Base-by-base conservation (phyloP, 176 grass and related monocot genomes). In the Musa troglodytarum region DNA sequence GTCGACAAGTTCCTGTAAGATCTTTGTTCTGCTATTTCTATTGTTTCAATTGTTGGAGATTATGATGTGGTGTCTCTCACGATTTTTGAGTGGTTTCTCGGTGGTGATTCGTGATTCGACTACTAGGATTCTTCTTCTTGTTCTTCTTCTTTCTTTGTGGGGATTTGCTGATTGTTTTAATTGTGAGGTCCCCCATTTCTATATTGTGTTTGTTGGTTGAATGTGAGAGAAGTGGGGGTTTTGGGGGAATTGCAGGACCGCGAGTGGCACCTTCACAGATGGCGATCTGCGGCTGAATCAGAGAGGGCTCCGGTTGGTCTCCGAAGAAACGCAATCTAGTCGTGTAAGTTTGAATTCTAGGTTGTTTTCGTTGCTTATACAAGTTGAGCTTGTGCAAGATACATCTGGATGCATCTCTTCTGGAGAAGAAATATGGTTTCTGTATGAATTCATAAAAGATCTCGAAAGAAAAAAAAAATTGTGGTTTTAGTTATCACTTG, bases 251-350 rank as follows among this genome's bases (percentile, higher is more conserved):
- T 83, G 80, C 74, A 98, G 94, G 90, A 98, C 90, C 11, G 90
- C 94, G 12, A 98, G 94, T 34, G 94, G 94, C 53, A 98, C 94
- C 9, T 98, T 98, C 77, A 88, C 88, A 76, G 94, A 98, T 69
- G 94, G 94, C 28, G 90, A 93, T 59, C 74, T 98, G 71, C 88
- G 88, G 11, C 73, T 93, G 53, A 98, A 93, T 82, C 90, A 98
- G 81, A 90, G 72, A 74, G 86, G 90, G 1, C 68, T 93, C 82
- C 76, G 68, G 77, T 75, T 93, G 82, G 89, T 85, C 72, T 90
- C 85, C 1, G 84, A 84, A 61, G 88, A 93, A 90, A 76, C 67
- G 26, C 77, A 81, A 76, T 69, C 69, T 76, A 81, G 71, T 86
- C 70, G 81, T 20, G 76, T 83, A 63, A 81, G 81, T 85, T 77